Evolutionary conservation across 306 rosid genomes (phyloP), one percentile per base, ranked within the genome.

Genomic region (Ceratonia siliqua): DNA sequence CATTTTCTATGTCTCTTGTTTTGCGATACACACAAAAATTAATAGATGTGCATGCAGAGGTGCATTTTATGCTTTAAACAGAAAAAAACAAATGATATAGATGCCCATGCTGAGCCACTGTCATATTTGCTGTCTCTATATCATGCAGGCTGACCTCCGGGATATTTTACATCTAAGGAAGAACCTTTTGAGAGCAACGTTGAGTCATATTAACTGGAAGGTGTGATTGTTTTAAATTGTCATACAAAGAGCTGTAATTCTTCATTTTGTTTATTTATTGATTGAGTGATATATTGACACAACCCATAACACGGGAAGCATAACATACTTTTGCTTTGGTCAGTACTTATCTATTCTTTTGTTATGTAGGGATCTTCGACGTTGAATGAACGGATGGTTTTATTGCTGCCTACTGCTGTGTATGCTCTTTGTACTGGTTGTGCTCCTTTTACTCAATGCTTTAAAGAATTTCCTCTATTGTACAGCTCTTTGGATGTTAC

Each of bases 381-480:
- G 36, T 80, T 78, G 70, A 85, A 84, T 72, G 91, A 88, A 84
- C 85, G 36, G 65, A 76, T 85, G 78, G 81, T 70, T 54, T 76
- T 91, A 52, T 85, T 89, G 81, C 75, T 91, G 68, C 96, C 97
- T 38, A 78, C 92, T 81, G 92, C 97, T 78, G 82, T 88, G 48
- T 86, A 74, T 87, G 89, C 98, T 68, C 96, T 94, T 78, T 94
- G 92, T 80, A 78, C 83, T 59, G 96, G 97, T 76, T 82, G 82
- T 78, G 85, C 79, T 78, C 89, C 87, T 58, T 88, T 85, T 33
- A 39, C 65, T 38, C 83, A 80, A 82, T 83, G 83, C 81, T 74
- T 73, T 69, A 74, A 75, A 52, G 88, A 78, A 69, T 30, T 75
- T 75, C 79, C 85, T 45, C 48, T 63, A 20, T 76, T 74, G 41